These are phyloP conservation scores for Penicillium crustosum DNA, from an alignment of 2,329 filamentous ascomycete species.

Conservation along the genomic window DNA sequence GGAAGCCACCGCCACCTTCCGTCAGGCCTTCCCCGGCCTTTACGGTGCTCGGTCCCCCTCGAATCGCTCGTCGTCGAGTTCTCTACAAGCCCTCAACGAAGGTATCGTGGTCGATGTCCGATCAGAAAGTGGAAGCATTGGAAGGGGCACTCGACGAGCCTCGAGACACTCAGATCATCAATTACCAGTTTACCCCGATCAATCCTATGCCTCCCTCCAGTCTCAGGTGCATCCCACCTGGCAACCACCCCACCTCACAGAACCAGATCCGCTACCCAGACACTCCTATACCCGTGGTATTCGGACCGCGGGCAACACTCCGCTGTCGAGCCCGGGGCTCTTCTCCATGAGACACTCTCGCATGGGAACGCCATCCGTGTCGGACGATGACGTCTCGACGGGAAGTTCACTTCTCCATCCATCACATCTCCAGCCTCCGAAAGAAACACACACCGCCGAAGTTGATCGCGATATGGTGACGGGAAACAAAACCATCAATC, in stretches of 20 bases:
- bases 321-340: slow-evolving; percentile 48
- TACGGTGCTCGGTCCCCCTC: slow-evolving; percentile 41
- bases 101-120: slow-evolving; percentile 38
- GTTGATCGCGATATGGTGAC: slow-evolving; percentile 87
- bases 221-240: slow-evolving; percentile 44
- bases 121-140: slow-evolving; percentile 31
- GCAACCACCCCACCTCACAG: slow-evolving; percentile 40
- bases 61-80: slow-evolving; percentile 45
- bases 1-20: slow-evolving; percentile 34
- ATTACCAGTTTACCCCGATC: slow-evolving; percentile 49
- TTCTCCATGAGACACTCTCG: slow-evolving; percentile 41
- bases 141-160: slow-evolving; percentile 28
- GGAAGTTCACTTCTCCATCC: slow-evolving; percentile 68
- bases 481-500: slow-evolving; percentile 93
- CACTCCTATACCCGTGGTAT: slow-evolving; percentile 30
- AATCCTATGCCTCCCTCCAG: slow-evolving; percentile 50
- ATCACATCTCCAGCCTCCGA: slow-evolving; percentile 69
- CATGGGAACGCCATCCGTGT: slow-evolving; percentile 34
- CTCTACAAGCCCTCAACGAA: slow-evolving; percentile 44
- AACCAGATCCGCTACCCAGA: slow-evolving; percentile 28
- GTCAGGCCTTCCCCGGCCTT: slow-evolving; percentile 35
- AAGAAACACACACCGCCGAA: slow-evolving; percentile 86
- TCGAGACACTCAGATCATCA: slow-evolving; percentile 37
- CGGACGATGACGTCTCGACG: slow-evolving; percentile 39
- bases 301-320: slow-evolving; percentile 49